Percentiles rank a stretch among this genome's conserved stretches.
These are phyloP conservation scores for Letharia lupina DNA, from an alignment of 495 filamentous ascomycete species.

Conservation along the genomic window DNA sequence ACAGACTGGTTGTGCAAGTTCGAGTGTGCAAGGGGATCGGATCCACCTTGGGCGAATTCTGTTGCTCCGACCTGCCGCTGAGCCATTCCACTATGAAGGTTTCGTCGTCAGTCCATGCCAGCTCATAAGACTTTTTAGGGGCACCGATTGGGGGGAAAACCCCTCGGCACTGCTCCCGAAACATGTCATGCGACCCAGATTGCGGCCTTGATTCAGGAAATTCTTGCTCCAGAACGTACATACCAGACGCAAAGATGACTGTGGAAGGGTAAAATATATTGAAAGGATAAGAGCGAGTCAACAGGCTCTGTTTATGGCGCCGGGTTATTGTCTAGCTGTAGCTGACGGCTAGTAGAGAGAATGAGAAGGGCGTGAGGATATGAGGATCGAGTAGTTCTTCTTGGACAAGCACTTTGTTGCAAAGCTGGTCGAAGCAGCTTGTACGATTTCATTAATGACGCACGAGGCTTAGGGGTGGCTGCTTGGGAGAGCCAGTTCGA, in stretches of 20 bases:
- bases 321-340: neutral
- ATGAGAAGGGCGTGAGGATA: neutral
- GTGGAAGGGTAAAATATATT: neutral
- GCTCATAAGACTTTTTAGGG: neutral
- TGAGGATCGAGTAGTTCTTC: too few species aligned
- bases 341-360: neutral
- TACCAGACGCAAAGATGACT: neutral
- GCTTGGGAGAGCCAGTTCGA: neutral
- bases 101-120: neutral
- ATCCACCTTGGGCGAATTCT: constrained; percentile 20
- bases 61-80: constrained; percentile 11
- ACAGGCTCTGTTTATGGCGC: neutral
- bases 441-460: neutral
- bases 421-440: neutral
- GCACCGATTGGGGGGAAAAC: neutral
- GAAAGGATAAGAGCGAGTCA: neutral
- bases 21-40: constrained; percentile 16
- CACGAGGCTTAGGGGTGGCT: neutral
- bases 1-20: constrained; percentile 10
- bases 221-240: neutral
- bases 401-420: neutral
- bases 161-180: neutral
- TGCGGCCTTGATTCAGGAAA: neutral
- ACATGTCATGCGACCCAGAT: neutral
- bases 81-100: constrained; percentile 10